Percentiles rank a stretch among this genome's conserved stretches.
These are phyloP conservation scores for Pichia sporocuriosa DNA, from an alignment of 805 yeast species.

Conservation along the genomic window DNA sequence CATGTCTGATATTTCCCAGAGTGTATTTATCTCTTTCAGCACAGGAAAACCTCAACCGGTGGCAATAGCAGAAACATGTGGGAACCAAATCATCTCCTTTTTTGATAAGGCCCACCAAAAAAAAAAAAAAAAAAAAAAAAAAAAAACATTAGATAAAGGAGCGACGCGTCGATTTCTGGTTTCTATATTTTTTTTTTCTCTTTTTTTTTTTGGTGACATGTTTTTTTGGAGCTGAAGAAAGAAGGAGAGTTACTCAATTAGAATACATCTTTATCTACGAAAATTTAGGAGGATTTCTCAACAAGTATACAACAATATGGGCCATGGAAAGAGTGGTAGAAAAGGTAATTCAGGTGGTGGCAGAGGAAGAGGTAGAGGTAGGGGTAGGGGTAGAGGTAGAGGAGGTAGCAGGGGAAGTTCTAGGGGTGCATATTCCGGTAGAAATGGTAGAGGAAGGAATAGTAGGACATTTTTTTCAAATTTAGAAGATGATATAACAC, in stretches of 20 bases:
- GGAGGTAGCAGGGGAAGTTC: conserved; percentile 4
- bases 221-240: too few species aligned
- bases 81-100: too few species aligned
- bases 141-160: too few species aligned
- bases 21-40: neutral
- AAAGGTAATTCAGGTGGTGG: neutral
- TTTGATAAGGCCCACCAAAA: too few species aligned
- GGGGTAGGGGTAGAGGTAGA: conserved; percentile 20
- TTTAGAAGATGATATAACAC: conserved; percentile 6
- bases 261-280: too few species aligned
- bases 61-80: too few species aligned
- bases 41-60: neutral
- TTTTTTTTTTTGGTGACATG: too few species aligned
- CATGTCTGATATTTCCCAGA: neutral
- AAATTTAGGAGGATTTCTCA: too few species aligned
- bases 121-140: too few species aligned
- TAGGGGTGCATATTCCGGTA: too few species aligned
- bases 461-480: neutral
- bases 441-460: conserved; percentile 12
- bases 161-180: conserved; percentile 1
- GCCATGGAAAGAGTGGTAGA: conserved; percentile 11
- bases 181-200: too few species aligned
- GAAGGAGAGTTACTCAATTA: too few species aligned
- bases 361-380: conserved; percentile 27
- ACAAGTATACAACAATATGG: neutral